Evolutionary conservation across 192 early-diverging fungal species (phyloP), one percentile per base, ranked within the genome.

Genomic region (Entophlyctis helioformis): DNA sequence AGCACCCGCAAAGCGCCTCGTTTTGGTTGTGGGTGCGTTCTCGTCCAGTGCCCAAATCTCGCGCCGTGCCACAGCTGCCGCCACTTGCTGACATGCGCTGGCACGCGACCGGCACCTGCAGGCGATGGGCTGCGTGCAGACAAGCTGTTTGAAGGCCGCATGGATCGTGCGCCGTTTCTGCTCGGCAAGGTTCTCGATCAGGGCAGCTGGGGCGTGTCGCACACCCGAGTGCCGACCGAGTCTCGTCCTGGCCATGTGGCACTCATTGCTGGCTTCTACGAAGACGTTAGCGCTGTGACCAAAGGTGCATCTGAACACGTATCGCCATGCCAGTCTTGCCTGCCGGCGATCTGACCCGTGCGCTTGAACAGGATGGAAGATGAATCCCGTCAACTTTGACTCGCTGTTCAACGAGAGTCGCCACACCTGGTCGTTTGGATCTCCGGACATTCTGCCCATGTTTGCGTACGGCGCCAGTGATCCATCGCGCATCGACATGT

Each of bases 341-440:
- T 18, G 42, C 19, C 19, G 36, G 12, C 16, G 24, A 16, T 16
- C 31, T 11, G 46, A 40, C 34, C 15, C 34, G 31, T 21, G n/a
- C n/a, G n/a, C n/a, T n/a, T n/a, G n/a, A n/a, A 15, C 38, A 86
- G 84, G 91, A 8, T 96, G 93, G 93, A 87, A 88, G 59, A 87
- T 83, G 80, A 96, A 94, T 62, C 90, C 90, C 1, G 90, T 96
- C 29, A 82, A 92, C 60, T 96, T 94, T 62, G 93, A 96, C 56
- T 91, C 89, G 2, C 75, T 91, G 18, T 96, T 96, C 63, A 96
- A 96, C 69, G 72, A 94, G 60, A 84, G 79, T 40, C 59, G 79
- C 39, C 85, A 96, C 59, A 94, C 93, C 0, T 96, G 90, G 90
- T 93, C 90, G 13, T 96, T 92, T 65, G 93, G 93, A 19, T 91